A percentile compares a stretch with the other conserved stretches of the same genome.
Conservation (phyloP, 192 early-diverging fungal species). For the Coemansia furcata region DNA sequence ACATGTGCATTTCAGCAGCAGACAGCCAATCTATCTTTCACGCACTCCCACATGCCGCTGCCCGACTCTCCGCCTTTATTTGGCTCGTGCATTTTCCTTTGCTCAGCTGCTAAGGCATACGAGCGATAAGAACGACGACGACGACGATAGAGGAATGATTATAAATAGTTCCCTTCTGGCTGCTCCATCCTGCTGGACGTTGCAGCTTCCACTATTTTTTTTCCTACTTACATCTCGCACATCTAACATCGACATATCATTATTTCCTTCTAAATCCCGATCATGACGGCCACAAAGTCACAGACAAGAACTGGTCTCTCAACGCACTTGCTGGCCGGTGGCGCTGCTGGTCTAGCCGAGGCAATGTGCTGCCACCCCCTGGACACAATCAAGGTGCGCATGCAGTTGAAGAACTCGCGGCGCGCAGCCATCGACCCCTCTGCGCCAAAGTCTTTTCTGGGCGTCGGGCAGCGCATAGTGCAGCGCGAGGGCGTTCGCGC, state of each 20-base stretch:
- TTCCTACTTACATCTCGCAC: background rate
- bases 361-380: slow-evolving; percentile 88
- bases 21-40: background rate
- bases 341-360: slow-evolving; percentile 88
- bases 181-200: background rate
- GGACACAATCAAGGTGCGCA: slow-evolving; percentile 97
- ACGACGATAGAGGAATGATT: background rate
- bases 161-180: background rate
- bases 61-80: background rate
- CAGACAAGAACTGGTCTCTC: slow-evolving; percentile 60
- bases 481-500: slow-evolving; percentile 83
- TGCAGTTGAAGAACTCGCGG: slow-evolving; percentile 80
- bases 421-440: slow-evolving; percentile 10
- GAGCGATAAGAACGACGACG: background rate
- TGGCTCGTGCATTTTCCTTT: background rate
- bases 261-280: background rate
- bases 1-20: slow-evolving; percentile 5
- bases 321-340: slow-evolving; percentile 84
- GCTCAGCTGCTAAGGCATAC: background rate
- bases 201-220: background rate
- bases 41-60: background rate
- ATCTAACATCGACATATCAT: background rate
- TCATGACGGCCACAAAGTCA: slow-evolving; percentile 4
- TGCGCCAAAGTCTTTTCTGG: slow-evolving; percentile 63
- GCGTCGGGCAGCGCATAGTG: slow-evolving; percentile 82